A percentile compares a stretch with the other conserved stretches of the same genome.
These are phyloP conservation scores for Syzygium jambos DNA, from an alignment of 345 rosid genomes.

Conservation along the genomic window DNA sequence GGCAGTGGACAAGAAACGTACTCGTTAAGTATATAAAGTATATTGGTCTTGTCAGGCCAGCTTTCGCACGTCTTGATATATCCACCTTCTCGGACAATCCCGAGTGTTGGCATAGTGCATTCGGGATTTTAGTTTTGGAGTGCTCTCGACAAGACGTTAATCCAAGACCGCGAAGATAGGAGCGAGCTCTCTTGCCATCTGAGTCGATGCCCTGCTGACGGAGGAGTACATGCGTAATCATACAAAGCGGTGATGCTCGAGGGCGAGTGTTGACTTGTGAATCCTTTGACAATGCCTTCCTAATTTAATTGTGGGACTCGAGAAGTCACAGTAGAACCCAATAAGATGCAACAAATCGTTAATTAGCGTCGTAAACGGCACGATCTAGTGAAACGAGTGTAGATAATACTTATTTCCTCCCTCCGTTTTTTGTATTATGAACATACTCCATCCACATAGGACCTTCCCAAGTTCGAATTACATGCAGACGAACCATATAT, in stretches of 20 bases:
- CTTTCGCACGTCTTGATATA: not conserved
- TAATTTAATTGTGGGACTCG: not conserved
- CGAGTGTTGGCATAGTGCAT: accelerated
- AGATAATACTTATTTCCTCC: not conserved
- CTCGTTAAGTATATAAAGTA: too few relatives aligned
- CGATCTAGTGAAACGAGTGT: not conserved
- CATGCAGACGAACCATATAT: not conserved
- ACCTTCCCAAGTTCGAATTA: not conserved
- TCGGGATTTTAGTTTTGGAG: not conserved
- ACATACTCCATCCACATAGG: not conserved
- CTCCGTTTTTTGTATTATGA: not conserved
- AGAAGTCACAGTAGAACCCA: not conserved
- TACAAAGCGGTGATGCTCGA: not conserved
- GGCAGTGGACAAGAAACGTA: too few relatives aligned
- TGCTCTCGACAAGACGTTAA: not conserved
- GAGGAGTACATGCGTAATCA: not conserved
- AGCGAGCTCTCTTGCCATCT: not conserved
- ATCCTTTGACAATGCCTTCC: not conserved
- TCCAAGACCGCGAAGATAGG: not conserved
- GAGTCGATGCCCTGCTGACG: not conserved
- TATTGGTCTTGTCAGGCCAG: not conserved
- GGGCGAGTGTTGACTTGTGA: not conserved
- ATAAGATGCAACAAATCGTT: not conserved
- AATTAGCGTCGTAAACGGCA: not conserved
- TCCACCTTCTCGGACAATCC: not conserved